Evolutionary conservation across 495 filamentous ascomycete species (phyloP).

Genomic region (Hypoxylon subgilvum): DNA sequence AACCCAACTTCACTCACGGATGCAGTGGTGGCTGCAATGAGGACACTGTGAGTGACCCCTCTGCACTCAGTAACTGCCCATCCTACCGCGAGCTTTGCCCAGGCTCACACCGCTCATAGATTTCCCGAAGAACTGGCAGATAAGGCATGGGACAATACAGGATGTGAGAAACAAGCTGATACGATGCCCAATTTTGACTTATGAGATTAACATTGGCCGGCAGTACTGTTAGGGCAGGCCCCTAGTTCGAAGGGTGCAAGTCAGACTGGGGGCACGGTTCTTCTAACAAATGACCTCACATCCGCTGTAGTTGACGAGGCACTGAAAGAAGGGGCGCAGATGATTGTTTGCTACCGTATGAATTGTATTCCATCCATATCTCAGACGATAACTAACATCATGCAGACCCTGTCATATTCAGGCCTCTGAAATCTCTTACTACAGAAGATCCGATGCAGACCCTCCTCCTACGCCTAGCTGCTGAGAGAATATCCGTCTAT

Average conservation of each 20-base stretch:
- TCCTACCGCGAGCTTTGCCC: slow-evolving; percentile 3
- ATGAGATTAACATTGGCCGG: slow-evolving; percentile 8
- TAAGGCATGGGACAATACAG: slow-evolving; percentile 91
- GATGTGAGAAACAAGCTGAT: slow-evolving; percentile 61
- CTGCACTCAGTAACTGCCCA: not conserved
- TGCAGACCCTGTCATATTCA: slow-evolving; percentile 94
- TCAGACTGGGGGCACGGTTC: slow-evolving; percentile 53
- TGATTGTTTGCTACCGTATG: slow-evolving; percentile 89
- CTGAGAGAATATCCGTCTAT: slow-evolving; percentile 92
- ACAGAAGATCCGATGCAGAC: slow-evolving; percentile 84
- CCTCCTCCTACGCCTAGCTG: slow-evolving; percentile 79
- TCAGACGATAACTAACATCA: slow-evolving; percentile 3
- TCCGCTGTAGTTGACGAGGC: slow-evolving; percentile 90
- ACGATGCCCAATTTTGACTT: not conserved
- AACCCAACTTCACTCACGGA: slow-evolving; percentile 65
- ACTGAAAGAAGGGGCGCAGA: slow-evolving; percentile 72
- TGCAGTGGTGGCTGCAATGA: slow-evolving; percentile 80
- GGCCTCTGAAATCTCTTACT: slow-evolving; percentile 84
- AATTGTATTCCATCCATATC: slow-evolving; percentile 6
- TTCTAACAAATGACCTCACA: slow-evolving; percentile 92
- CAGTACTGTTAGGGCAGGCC: slow-evolving; percentile 41
- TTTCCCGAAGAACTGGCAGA: slow-evolving; percentile 91
- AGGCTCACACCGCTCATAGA: slow-evolving; percentile 50
- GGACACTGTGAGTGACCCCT: slow-evolving; percentile 69
- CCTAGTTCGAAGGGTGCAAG: slow-evolving; percentile 9